Evolutionary conservation across 805 yeast species (phyloP).

Genomic region (Yarrowia sp.): DNA sequence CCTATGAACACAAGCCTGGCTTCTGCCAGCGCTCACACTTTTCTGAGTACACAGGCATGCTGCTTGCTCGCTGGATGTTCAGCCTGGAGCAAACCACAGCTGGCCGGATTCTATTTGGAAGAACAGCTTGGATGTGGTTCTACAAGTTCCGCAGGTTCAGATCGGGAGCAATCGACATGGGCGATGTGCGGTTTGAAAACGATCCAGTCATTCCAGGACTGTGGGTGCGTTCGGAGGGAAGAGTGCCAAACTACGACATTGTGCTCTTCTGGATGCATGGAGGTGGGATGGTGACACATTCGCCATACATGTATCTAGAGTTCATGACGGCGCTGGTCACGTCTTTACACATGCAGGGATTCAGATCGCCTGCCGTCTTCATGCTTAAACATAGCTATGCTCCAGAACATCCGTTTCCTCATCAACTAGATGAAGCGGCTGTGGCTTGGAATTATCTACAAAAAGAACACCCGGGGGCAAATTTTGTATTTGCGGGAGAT

Average conservation of each 20-base stretch:
- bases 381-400: conserved; percentile 49
- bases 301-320: conserved; percentile 56
- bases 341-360: conserved; percentile 57
- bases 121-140: conserved; percentile 43
- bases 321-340: conserved; percentile 54
- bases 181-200: conserved; percentile 45
- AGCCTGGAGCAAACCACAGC: conserved; percentile 42
- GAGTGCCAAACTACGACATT: conserved; percentile 50
- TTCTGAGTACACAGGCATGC: conserved; percentile 27
- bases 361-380: conserved; percentile 57
- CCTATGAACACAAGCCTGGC: conserved; percentile 28
- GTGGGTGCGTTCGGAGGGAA: conserved; percentile 50
- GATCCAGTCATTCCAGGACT: conserved; percentile 48
- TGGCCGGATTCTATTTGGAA: conserved; percentile 45
- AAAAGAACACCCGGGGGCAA: conserved; percentile 46
- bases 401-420: conserved; percentile 43
- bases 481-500: conserved; percentile 54
- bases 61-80: conserved; percentile 31
- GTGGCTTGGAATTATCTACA: conserved; percentile 50
- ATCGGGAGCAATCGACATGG: conserved; percentile 48
- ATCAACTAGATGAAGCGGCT: conserved; percentile 47
- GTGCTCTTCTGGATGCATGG: conserved; percentile 58
- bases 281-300: conserved; percentile 49
- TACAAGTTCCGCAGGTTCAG: conserved; percentile 46
- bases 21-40: conserved; percentile 32